phyloP scores from a whole-genome alignment of 2,329 filamentous ascomycete species.

The Dactylella cylindrospora region DNA sequence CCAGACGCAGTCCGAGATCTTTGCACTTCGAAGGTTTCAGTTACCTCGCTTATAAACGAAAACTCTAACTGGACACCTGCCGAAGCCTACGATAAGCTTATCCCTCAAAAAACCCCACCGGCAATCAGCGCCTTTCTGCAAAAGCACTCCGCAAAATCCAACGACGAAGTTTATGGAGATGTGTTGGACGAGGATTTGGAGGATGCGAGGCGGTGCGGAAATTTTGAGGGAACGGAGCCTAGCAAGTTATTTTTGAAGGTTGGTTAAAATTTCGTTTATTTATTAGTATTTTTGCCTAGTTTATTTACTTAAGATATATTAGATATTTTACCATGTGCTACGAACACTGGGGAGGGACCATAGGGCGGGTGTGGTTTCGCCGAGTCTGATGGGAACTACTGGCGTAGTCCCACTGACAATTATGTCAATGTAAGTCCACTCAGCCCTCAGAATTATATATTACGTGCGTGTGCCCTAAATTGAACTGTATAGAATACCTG shows the following conservation, averaged over 20 bases:
- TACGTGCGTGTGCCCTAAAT: not conserved
- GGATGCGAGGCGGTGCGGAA: conserved; percentile 63
- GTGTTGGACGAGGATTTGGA: conserved; percentile 56
- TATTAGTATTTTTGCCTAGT: not conserved
- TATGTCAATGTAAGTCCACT: conserved; percentile 59
- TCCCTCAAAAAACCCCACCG: conserved; percentile 8
- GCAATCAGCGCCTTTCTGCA: conserved; percentile 15
- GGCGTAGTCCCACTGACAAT: conserved; percentile 70
- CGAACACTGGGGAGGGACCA: conserved; percentile 59
- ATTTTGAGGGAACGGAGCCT: conserved; percentile 65
- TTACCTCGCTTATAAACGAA: conserved; percentile 35
- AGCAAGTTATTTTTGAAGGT: conserved; percentile 68
- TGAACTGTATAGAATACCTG: conserved; percentile 58
- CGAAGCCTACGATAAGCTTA: conserved; percentile 28
- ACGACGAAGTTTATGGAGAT: conserved; percentile 13
- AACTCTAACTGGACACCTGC: conserved; percentile 16
- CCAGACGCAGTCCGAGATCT: conserved; percentile 11
- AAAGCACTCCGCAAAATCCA: conserved; percentile 27
- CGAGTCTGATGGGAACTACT: conserved; percentile 62
- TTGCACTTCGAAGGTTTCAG: conserved; percentile 9
- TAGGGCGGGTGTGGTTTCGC: conserved; percentile 59
- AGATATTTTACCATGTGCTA: conserved; percentile 68
- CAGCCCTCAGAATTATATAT: conserved; percentile 31
- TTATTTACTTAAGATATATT: conserved; percentile 13
- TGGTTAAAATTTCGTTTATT: conserved; percentile 38